Evolutionary conservation across 2,329 filamentous ascomycete genomes (phyloP), one percentile per base, ranked within the genome.

Genomic region (Xylaria sp.): DNA sequence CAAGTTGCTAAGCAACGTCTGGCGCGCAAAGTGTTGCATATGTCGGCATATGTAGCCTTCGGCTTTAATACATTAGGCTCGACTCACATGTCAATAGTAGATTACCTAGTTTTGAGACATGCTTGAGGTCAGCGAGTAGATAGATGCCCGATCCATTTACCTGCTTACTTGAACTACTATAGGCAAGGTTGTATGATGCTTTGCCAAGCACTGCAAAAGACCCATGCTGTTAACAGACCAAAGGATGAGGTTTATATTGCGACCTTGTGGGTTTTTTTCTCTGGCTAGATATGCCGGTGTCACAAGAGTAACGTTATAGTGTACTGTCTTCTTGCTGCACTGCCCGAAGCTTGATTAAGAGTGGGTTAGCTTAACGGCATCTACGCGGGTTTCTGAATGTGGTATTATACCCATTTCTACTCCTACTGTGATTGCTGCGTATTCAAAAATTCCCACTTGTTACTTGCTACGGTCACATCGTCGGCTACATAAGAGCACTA

Each of bases 191-290:
- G 33, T 25, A n/a, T 37, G 15, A 40, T 41, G 51, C 21, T 37
- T 49, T 44, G 60, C 60, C 55, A 62, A 62, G 60, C 43, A 27
- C 21, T 38, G 21, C 29, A 43, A 52, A 53, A 21, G 37, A 21
- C 55, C 49, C 35, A 29, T 43, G 19, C 44, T 19, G 27, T 40
- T 33, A 27, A 35, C 11, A 37, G 38, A 37, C 9, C 29, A 25
- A 40, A 23, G 40, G 21, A 25, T 25, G 23, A 51, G 48, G 35
- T 41, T 46, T 7, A 55, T 52, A 46, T 54, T 23, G 46, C 31
- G 31, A 15, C 49, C 46, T 19, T 15, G 54, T 15, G 59, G 43
- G 33, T 25, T 54, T 19, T 37, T 46, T 46, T 31, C 29, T 51
- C 27, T 21, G 23, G 27, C 10, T 13, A 47, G 23, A 44, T 31